Evolutionary conservation across 805 yeast genomes (phyloP), one percentile per base, ranked within the genome.

Genomic region (Candida patagonica): DNA sequence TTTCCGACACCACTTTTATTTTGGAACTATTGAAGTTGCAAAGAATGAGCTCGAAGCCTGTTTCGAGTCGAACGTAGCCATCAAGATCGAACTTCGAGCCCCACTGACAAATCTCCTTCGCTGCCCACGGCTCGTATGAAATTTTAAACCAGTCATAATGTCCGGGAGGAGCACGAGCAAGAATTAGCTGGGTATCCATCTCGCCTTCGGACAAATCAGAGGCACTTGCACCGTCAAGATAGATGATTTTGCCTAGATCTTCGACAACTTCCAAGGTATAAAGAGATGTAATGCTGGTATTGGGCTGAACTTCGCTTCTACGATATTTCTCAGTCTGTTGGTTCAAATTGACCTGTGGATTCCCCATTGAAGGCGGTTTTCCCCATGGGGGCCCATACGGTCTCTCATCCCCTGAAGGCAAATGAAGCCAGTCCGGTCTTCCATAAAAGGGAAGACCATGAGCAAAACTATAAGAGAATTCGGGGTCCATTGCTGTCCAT

Each of bases 181-280:
- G 40, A 31, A 54, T 54, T n/a, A 24, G 15, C 46, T 73, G 78
- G 1, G 73, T 66, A 51, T 77, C 83, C 80, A 74, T 74, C 49
- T 73, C 77, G 4, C 81, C 82, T 1, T 74, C 64, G 1, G 38
- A 30, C 0, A 67, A 59, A 52, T 76, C 76, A 0, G 81, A 75
- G 10, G 80, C 83, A 21, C 80, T 74, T 0, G 81, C 80, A 5
- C 83, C 83, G 44, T 77, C 82, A n/a, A 78, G 51, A 37, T 67
- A 66, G 4, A 77, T 59, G 22, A 77, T 51, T 45, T 65, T 70
- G 37, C 24, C 22, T 36, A 76, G 53, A 2, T 79, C 77, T 43
- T 59, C 62, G 2, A 57, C 58, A 8, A 67, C 71, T 44, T 62
- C 58, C 45, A 74, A 73, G 0, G 80, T 72, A 45, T 31, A 19